phyloP scores from a whole-genome alignment of 2,329 filamentous ascomycete species.

The Cordyceps sp. region DNA sequence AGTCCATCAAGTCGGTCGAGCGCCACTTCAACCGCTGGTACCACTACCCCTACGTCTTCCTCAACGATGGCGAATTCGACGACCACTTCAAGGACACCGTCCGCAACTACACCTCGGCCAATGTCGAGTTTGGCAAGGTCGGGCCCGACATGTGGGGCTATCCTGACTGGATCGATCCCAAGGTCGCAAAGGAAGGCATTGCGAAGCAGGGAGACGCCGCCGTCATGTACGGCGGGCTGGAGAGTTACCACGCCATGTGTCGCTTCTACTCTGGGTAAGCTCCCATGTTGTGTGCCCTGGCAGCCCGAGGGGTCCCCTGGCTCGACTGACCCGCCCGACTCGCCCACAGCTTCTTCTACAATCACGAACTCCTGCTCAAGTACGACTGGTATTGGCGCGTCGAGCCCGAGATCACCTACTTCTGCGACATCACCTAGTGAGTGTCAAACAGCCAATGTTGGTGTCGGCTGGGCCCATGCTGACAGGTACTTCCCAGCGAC shows the following conservation, averaged over 20 bases:
- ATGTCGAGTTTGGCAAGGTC: slow-evolving; percentile 89
- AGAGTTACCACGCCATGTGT: slow-evolving; percentile 99
- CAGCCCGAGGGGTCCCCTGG: no score
- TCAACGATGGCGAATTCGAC: slow-evolving; percentile 97
- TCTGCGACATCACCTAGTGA: slow-evolving; percentile 98
- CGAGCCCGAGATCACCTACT: slow-evolving; percentile 99
- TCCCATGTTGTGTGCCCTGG: background rate
- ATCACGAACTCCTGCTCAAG: slow-evolving; percentile 83
- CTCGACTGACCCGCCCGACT: slow-evolving; percentile 7
- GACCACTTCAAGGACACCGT: slow-evolving; percentile 81
- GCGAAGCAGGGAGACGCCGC: slow-evolving; percentile 90
- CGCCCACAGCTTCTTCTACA: slow-evolving; percentile 71
- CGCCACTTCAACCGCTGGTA: slow-evolving; percentile 99
- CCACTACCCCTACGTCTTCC: slow-evolving; percentile 94
- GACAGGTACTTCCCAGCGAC: slow-evolving; percentile 38
- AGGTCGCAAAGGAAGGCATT: slow-evolving; percentile 90
- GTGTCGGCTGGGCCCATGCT: no score
- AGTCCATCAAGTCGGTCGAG: slow-evolving; percentile 95
- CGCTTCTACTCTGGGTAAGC: slow-evolving; percentile 92
- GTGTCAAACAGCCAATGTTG: slow-evolving; percentile 1
- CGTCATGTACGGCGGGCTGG: slow-evolving; percentile 98
- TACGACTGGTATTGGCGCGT: slow-evolving; percentile 99
- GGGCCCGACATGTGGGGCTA: slow-evolving; percentile 86
- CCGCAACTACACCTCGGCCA: slow-evolving; percentile 71
- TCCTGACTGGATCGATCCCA: slow-evolving; percentile 88